A percentile compares a stretch with the other conserved stretches of the same genome.
These are phyloP conservation scores for Diaporthe sp. DNA, from an alignment of 2,329 filamentous ascomycete genomes.

Conservation along the genomic window DNA sequence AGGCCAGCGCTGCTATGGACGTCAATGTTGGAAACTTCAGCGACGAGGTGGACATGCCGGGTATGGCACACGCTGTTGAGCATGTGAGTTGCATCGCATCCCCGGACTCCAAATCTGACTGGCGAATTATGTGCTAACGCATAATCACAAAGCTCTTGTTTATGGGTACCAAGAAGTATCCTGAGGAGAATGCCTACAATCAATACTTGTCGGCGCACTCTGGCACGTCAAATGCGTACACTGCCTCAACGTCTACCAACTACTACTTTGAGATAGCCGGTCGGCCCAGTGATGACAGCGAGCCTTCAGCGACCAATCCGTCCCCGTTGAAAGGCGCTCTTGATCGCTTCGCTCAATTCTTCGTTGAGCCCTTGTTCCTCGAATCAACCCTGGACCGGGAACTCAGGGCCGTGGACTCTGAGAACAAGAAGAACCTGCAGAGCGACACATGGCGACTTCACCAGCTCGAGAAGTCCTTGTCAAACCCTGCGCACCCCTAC, in stretches of 20 bases:
- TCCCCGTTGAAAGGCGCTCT: constrained; percentile 82
- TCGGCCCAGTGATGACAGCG: constrained; percentile 73
- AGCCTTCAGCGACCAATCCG: constrained; percentile 66
- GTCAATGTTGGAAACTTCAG: constrained; percentile 97
- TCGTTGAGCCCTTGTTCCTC: constrained; percentile 88
- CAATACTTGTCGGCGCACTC: constrained; percentile 92
- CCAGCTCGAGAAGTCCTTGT: constrained; percentile 89
- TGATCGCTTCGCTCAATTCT: constrained; percentile 95
- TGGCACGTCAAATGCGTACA: constrained; percentile 95
- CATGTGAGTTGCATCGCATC: constrained; percentile 66
- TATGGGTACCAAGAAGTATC: constrained; percentile 99
- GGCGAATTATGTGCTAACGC: constrained; percentile 23
- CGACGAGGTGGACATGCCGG: constrained; percentile 89
- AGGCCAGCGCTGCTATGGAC: constrained; percentile 94
- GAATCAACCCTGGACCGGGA: constrained; percentile 88
- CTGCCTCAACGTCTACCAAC: constrained; percentile 92
- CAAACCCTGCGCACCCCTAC: constrained; percentile 88
- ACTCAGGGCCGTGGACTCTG: constrained; percentile 89
- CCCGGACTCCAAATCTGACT: neutral
- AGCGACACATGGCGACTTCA: constrained; percentile 89
- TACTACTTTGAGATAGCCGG: constrained; percentile 97
- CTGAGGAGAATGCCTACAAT: constrained; percentile 94
- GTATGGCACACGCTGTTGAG: constrained; percentile 96
- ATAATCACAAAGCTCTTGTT: constrained; percentile 75
- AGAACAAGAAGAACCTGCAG: constrained; percentile 98